These are phyloP conservation scores for Mucor sp. DNA, from an alignment of 371 early-diverging fungal genomes.

Conservation along the genomic window DNA sequence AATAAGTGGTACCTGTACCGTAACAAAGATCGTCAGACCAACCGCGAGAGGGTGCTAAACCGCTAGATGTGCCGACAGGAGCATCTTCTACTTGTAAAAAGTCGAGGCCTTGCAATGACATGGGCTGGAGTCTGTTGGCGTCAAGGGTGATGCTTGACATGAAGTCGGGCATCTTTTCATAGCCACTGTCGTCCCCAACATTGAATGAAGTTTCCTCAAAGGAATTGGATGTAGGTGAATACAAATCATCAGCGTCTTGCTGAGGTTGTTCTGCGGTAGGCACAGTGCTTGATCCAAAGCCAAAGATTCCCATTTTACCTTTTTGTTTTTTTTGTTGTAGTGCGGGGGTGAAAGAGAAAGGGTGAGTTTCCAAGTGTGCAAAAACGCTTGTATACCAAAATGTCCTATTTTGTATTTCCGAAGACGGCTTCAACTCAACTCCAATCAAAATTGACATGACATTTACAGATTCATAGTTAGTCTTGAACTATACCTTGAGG, in stretches of 20 bases:
- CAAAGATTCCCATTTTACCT: conserved; percentile 25
- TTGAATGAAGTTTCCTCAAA: conserved; percentile 5
- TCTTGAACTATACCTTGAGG: background rate
- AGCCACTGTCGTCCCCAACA: conserved; percentile 32
- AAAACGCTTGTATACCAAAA: background rate
- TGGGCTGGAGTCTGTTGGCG: conserved; percentile 58
- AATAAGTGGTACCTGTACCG: conserved; percentile 82
- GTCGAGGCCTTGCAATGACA: conserved; percentile 63
- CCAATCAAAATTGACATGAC: background rate
- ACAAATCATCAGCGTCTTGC: conserved; percentile 14
- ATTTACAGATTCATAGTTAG: background rate
- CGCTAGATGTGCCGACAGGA: conserved; percentile 22
- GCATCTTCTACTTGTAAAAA: conserved; percentile 60
- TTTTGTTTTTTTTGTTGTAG: background rate
- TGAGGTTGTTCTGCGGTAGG: conserved; percentile 1
- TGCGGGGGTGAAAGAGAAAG: conserved; percentile 10
- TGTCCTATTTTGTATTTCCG: background rate
- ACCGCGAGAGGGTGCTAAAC: conserved; percentile 74
- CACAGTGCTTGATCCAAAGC: conserved; percentile 15
- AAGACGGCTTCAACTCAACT: background rate
- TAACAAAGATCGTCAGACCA: conserved; percentile 88
- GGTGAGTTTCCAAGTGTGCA: background rate
- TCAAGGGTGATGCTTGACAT: conserved; percentile 54
- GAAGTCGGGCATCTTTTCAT: conserved; percentile 60
- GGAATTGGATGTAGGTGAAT: conserved; percentile 10